Percentiles rank a stretch among this genome's conserved stretches.
Evolutionary conservation across 2,329 filamentous ascomycete species (phyloP).

Genomic region (Dothideomycetes sp.): DNA sequence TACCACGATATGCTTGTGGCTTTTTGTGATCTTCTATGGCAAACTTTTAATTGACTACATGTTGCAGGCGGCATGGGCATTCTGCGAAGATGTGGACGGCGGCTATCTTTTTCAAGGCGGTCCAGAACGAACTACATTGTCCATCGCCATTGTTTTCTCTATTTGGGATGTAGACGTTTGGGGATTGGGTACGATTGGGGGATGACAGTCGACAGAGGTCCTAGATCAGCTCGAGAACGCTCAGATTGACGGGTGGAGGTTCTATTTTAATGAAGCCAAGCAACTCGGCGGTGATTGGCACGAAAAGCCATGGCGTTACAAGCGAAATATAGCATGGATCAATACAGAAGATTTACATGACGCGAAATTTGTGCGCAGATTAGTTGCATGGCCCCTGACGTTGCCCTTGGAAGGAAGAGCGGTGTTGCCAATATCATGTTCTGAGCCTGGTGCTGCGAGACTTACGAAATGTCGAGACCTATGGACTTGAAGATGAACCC

Average conservation of each 20-base stretch:
- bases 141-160: not conserved
- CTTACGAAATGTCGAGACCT: too few relatives aligned
- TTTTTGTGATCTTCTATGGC: not conserved
- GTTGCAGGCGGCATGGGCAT: not conserved
- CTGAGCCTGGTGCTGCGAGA: too few relatives aligned
- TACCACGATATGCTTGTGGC: not conserved
- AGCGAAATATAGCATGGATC: not conserved
- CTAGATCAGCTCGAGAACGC: too few relatives aligned
- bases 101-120: not conserved
- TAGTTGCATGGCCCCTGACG: too few relatives aligned
- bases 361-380: not conserved
- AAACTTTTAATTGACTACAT: not conserved
- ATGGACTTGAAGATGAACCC: too few relatives aligned
- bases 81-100: not conserved
- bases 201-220: too few relatives aligned
- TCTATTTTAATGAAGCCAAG: not conserved
- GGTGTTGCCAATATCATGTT: too few relatives aligned
- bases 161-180: too few relatives aligned
- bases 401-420: too few relatives aligned
- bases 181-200: not conserved
- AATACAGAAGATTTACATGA: not conserved
- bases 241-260: too few relatives aligned
- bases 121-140: too few relatives aligned
- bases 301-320: not conserved
- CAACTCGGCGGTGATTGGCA: not conserved